Percentiles rank a stretch among this genome's conserved stretches.
Conservation (phyloP, 73 alveolate genomes). For the Symbiodinium pilosum region DNA sequence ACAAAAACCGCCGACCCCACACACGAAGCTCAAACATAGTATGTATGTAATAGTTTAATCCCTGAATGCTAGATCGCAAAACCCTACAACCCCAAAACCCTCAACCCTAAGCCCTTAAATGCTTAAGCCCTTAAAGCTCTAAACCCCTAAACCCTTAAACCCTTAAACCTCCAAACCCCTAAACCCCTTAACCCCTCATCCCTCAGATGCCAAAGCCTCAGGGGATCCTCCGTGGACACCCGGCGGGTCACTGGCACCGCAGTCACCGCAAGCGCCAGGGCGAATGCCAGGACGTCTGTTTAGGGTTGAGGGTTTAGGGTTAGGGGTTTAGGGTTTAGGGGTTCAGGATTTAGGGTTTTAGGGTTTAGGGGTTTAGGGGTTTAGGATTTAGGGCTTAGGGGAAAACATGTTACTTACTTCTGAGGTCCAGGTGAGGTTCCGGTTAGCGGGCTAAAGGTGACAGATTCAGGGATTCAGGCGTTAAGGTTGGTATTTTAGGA, state of each 20-base stretch:
- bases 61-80: too few relatives aligned
- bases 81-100: background rate
- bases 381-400: background rate
- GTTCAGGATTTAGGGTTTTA: background rate
- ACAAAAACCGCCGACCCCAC: too few relatives aligned
- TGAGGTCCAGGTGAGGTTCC: background rate
- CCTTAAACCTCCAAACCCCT: too few relatives aligned
- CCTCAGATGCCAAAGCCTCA: too few relatives aligned
- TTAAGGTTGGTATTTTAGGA: too few relatives aligned
- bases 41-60: too few relatives aligned
- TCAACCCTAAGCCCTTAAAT: too few relatives aligned
- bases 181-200: too few relatives aligned
- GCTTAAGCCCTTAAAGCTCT: too few relatives aligned
- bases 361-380: background rate
- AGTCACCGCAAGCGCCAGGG: background rate
- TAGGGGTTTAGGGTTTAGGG: background rate
- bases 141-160: too few relatives aligned
- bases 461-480: too few relatives aligned
- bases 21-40: too few relatives aligned
- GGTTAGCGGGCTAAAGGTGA: background rate
- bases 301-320: background rate
- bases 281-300: background rate
- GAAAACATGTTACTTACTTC: background rate
- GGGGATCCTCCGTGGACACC: conserved; percentile 88
- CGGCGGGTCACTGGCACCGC: conserved; percentile 87